Evolutionary conservation across 2,329 filamentous ascomycete genomes (phyloP).

Genomic region (Plectosphaerella sp.): DNA sequence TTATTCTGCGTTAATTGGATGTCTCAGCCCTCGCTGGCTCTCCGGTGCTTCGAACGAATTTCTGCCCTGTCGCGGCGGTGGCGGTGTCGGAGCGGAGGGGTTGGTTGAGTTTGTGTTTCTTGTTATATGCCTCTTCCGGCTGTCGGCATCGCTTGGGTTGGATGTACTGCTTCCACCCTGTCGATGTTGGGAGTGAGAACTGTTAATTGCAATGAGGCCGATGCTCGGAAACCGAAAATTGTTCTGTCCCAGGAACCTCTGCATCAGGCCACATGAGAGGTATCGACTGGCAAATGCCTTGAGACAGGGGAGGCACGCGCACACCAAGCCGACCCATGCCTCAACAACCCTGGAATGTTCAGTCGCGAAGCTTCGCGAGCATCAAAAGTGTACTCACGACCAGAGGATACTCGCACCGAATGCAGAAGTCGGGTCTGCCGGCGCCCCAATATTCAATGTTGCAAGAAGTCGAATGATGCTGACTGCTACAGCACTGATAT

Average conservation of each 20-base stretch:
- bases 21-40: no score
- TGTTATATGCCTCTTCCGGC: no score
- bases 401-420: neutral
- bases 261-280: neutral
- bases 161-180: no score
- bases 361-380: neutral
- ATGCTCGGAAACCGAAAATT: neutral
- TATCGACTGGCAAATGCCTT: neutral
- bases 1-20: no score
- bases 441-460: neutral
- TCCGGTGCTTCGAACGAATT: no score
- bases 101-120: no score
- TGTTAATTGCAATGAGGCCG: neutral
- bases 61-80: no score
- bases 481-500: conserved; percentile 7
- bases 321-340: neutral
- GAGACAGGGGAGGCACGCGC: neutral
- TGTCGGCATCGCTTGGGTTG: no score
- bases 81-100: no score
- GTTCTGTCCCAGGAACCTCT: neutral
- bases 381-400: neutral
- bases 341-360: neutral
- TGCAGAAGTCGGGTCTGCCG: neutral
- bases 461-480: conserved; percentile 10
- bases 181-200: no score